Conservation (phyloP, 1,284 basidiomycete species). For the Cryptococcus hybrid region DNA sequence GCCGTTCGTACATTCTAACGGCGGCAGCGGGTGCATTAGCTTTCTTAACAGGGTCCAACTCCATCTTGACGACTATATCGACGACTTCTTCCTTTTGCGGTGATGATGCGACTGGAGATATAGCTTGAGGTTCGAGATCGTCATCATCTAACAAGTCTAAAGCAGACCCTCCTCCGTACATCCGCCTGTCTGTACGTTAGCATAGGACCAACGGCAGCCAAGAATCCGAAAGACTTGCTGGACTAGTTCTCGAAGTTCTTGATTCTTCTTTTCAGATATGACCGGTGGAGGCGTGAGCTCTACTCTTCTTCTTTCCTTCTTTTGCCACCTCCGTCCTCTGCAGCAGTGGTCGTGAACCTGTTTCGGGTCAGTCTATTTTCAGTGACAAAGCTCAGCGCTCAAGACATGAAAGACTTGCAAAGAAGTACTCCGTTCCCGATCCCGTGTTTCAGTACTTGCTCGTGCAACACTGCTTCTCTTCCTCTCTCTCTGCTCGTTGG, state of each 20-base stretch:
- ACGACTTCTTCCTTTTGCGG: constrained; percentile 1
- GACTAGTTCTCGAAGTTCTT: constrained; percentile 4
- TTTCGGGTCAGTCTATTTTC: not conserved
- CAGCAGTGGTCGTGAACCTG: not conserved
- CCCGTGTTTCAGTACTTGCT: constrained; percentile 4
- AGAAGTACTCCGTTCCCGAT: constrained; percentile 7
- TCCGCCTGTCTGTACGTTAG: not conserved
- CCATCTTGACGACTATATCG: constrained; percentile 31
- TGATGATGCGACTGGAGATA: not conserved
- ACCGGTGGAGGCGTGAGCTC: constrained; percentile 35
- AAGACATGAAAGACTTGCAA: not conserved
- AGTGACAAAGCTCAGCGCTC: not conserved
- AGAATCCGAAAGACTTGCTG: constrained; percentile 7
- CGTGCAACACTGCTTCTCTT: constrained; percentile 7
- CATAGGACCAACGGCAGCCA: too few species aligned
- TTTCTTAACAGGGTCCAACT: constrained; percentile 24
- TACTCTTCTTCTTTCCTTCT: constrained; percentile 2
- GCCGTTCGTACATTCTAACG: constrained; percentile 26
- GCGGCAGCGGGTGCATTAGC: constrained; percentile 22
- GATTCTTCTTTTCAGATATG: constrained; percentile 13
- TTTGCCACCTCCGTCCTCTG: constrained; percentile 1
- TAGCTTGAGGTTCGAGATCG: not conserved
- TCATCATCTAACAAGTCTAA: not conserved
- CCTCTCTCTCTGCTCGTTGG: constrained; percentile 5
- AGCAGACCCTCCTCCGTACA: not conserved